These are phyloP conservation scores for Leccinum angustisporum DNA, from an alignment of 1,284 basidiomycete genomes.

Conservation along the genomic window DNA sequence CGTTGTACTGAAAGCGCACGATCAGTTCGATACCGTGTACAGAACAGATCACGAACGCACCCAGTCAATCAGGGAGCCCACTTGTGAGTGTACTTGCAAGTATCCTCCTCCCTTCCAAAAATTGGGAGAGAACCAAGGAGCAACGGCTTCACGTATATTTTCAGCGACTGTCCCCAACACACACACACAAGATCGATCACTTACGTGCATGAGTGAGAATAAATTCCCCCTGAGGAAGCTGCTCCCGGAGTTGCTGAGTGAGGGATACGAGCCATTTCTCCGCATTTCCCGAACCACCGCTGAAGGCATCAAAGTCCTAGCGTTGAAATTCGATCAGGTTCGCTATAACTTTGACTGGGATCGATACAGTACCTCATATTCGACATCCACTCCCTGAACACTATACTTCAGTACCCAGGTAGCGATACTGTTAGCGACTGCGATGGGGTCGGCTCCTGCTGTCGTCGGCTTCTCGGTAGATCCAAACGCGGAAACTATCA, in stretches of 20 bases:
- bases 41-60: constrained; percentile 13
- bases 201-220: constrained; percentile 40
- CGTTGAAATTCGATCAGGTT: constrained; percentile 12
- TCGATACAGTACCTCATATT: constrained; percentile 44
- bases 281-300: constrained; percentile 35
- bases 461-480: constrained; percentile 50
- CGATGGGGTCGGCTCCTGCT: constrained; percentile 36
- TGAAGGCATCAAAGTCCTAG: constrained; percentile 48
- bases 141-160: neutral
- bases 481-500: constrained; percentile 52
- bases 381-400: constrained; percentile 56
- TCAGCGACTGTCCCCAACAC: neutral
- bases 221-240: constrained; percentile 36
- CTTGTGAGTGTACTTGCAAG: constrained; percentile 50
- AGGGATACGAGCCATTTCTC: constrained; percentile 45
- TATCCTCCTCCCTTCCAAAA: constrained; percentile 33
- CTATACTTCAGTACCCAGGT: constrained; percentile 47
- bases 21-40: neutral
- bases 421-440: constrained; percentile 45
- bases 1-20: constrained; percentile 37
- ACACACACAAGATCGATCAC: constrained; percentile 1
- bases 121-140: constrained; percentile 9
- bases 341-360: neutral
- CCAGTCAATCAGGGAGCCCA: constrained; percentile 60
- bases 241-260: constrained; percentile 38